Conservation (phyloP, 768 basidiomycete species). For the Phylloporus arenicola region DNA sequence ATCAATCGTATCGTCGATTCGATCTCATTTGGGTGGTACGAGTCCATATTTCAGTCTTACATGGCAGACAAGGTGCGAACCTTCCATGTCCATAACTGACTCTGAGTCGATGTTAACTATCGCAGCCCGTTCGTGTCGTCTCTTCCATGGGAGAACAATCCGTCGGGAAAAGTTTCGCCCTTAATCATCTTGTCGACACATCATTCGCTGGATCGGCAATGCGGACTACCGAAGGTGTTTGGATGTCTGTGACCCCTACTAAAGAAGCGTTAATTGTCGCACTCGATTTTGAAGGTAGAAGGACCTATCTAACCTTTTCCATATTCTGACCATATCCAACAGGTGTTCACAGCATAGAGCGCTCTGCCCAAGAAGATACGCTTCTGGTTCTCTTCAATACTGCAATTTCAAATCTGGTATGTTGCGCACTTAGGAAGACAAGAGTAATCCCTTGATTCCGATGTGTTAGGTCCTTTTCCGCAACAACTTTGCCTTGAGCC, state of each 20-base stretch:
- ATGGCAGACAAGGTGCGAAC: slow-evolving; percentile 46
- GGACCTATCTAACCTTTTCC: background rate
- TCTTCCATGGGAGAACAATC: slow-evolving; percentile 69
- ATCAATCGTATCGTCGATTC: slow-evolving; percentile 50
- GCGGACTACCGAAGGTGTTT: slow-evolving; percentile 60
- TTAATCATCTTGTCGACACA: slow-evolving; percentile 59
- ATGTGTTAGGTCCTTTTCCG: slow-evolving; percentile 52
- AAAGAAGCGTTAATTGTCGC: slow-evolving; percentile 51
- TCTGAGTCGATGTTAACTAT: background rate
- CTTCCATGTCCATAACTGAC: background rate
- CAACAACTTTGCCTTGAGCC: slow-evolving; percentile 58
- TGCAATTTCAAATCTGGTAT: slow-evolving; percentile 57
- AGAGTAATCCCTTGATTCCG: slow-evolving; percentile 18
- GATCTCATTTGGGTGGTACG: slow-evolving; percentile 62
- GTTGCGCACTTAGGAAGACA: slow-evolving; percentile 3
- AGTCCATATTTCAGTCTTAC: slow-evolving; percentile 58
- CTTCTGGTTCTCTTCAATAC: slow-evolving; percentile 61
- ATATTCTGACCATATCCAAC: background rate
- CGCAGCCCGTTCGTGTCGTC: slow-evolving; percentile 55
- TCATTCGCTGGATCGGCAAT: slow-evolving; percentile 64
- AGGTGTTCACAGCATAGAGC: slow-evolving; percentile 62
- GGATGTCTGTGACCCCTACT: slow-evolving; percentile 63
- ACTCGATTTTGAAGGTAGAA: slow-evolving; percentile 59
- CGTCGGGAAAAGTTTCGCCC: slow-evolving; percentile 53
- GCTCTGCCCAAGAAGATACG: slow-evolving; percentile 59